Base-by-base conservation (phyloP, 257 asterid genomes). In the Solanum piurae region DNA sequence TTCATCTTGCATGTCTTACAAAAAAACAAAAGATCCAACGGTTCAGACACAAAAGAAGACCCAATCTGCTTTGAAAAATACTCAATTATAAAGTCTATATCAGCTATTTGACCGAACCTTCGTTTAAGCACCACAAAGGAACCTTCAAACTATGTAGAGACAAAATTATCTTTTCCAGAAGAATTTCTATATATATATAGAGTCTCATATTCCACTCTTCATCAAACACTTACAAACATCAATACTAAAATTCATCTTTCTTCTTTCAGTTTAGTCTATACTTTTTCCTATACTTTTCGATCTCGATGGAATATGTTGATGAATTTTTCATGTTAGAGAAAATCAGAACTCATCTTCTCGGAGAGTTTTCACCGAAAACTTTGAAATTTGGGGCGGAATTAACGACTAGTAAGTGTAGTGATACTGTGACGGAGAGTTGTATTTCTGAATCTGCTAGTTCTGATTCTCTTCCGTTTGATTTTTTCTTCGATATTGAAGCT, bases 271-370 rank as follows among this genome's bases (percentile, higher is more conserved):
- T 20, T 40, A 5, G 38, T 31, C 12, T 16, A 6, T 12, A 5
- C 29, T 60, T 52, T 0, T 52, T 9, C 16, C 12, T 16, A 6
- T 12, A 5, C 29, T 60, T 52, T 0, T 52, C 23, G 62, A 52
- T 52, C 16, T n/a, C 71, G n/a, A 80, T 80, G 85, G 85, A 46
- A 44, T 46, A 58, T 80, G n/a, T 46, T 80, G 38, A 80, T 46
- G 42, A 80, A 29, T 46, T 29, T 46, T 46, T 46, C 33, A 42
- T 42, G 5, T 46, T 80, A 14, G 85, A 80, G 27, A 46, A 85
- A 82, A 92, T 92, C 80, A 82, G 89, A 83, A 87, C 88, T 88
- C 94, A 92, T 86, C 92, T 92, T 16, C 69, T 92, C 37, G 92
- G 93, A 1, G 94, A 92, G 31, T 89, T 80, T 55, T 80, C 89